These are phyloP conservation scores for Aspergillus transmontanensis DNA, from an alignment of 2,329 filamentous ascomycete species.

Conservation along the genomic window DNA sequence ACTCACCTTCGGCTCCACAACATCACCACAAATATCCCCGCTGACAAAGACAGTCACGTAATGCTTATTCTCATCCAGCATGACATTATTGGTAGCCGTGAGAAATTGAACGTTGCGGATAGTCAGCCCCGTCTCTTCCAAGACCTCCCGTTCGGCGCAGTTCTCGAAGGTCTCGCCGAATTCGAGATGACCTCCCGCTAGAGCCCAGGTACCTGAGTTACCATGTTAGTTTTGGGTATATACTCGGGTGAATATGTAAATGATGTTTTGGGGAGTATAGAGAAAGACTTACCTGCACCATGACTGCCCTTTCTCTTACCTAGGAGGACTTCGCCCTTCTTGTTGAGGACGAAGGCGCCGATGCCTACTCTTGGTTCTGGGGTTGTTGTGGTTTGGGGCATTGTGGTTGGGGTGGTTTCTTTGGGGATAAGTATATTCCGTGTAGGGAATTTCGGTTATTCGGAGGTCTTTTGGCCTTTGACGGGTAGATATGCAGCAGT, in stretches of 20 bases:
- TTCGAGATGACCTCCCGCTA: constrained; percentile 76
- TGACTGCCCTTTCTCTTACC: constrained; percentile 52
- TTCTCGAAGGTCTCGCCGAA: constrained; percentile 62
- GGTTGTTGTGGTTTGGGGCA: neutral
- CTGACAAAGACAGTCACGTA: constrained; percentile 74
- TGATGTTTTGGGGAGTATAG: too few species aligned
- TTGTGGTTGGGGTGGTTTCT: neutral
- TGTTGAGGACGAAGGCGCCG: constrained; percentile 50
- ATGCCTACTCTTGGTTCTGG: constrained; percentile 47
- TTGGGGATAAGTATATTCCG: neutral
- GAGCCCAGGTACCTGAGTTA: constrained; percentile 59
- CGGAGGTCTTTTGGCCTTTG: too few species aligned
- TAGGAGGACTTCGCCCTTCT: constrained; percentile 48
- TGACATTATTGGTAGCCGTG: constrained; percentile 68
- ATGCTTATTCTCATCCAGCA: constrained; percentile 61
- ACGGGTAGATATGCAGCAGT: too few species aligned
- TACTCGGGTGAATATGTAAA: neutral
- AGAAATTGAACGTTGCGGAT: constrained; percentile 58
- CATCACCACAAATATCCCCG: constrained; percentile 52
- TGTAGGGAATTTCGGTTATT: too few species aligned
- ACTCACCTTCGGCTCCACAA: constrained; percentile 55
- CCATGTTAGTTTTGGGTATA: neutral
- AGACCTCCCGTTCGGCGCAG: constrained; percentile 67
- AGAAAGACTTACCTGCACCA: constrained; percentile 44
- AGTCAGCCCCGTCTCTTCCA: constrained; percentile 69